Evolutionary conservation across 2,329 filamentous ascomycete genomes (phyloP).

Genomic region (Penicillium rolfsii): DNA sequence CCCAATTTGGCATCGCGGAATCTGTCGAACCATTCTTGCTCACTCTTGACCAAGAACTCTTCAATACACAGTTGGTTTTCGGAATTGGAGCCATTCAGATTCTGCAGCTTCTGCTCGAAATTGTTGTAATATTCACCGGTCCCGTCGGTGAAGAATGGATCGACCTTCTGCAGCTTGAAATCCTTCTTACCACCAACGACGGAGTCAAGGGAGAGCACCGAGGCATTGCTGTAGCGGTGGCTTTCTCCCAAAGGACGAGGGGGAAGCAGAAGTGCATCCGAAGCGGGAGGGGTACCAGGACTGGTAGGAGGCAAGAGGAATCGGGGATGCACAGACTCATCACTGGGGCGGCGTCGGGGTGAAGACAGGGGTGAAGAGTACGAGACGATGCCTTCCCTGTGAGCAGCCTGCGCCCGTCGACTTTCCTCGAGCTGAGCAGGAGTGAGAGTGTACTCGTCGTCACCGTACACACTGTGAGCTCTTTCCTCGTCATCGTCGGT

Average conservation of each 20-base stretch:
- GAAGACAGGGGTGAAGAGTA: slow-evolving; percentile 13
- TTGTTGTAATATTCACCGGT: slow-evolving; percentile 63
- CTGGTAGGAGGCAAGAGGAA: slow-evolving; percentile 27
- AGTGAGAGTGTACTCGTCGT: slow-evolving; percentile 47
- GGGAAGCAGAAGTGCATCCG: slow-evolving; percentile 38
- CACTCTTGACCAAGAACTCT: slow-evolving; percentile 65
- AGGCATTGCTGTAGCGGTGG: slow-evolving; percentile 47
- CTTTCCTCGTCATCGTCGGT: slow-evolving; percentile 44
- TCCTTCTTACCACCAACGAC: slow-evolving; percentile 65
- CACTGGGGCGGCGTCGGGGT: slow-evolving; percentile 22
- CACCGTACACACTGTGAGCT: slow-evolving; percentile 38
- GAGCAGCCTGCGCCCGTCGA: slow-evolving; percentile 32
- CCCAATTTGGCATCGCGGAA: slow-evolving; percentile 63
- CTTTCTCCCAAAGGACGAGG: slow-evolving; percentile 33
- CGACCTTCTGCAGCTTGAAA: slow-evolving; percentile 66
- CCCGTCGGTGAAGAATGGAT: slow-evolving; percentile 68
- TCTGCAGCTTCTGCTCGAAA: slow-evolving; percentile 61
- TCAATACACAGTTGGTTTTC: slow-evolving; percentile 65
- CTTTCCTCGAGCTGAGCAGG: slow-evolving; percentile 44
- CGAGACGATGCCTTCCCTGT: slow-evolving; percentile 18
- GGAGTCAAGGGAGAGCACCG: slow-evolving; percentile 58
- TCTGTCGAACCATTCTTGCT: slow-evolving; percentile 67
- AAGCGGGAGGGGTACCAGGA: slow-evolving; percentile 34
- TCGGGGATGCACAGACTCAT: slow-evolving; percentile 29
- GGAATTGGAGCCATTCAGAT: slow-evolving; percentile 60